Evolutionary conservation across 164 flowering plant genomes (phyloP).

Genomic region (Akebia trifoliata): DNA sequence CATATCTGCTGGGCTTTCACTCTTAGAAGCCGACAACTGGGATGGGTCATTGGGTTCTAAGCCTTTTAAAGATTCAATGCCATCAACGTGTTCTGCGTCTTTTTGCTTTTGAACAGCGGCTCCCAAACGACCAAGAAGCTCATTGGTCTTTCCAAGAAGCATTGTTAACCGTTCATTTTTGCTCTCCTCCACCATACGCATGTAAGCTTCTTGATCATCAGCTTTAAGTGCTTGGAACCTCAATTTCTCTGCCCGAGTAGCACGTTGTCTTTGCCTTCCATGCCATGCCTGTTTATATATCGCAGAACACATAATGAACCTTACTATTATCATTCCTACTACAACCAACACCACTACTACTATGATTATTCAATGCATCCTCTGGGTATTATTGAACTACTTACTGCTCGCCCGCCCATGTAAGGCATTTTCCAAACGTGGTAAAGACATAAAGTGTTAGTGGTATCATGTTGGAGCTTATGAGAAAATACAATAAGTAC

Average conservation of each 20-base stretch:
- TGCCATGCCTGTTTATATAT: slow-evolving; percentile 76
- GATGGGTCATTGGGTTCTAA: slow-evolving; percentile 46
- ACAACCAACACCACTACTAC: no score
- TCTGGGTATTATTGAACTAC: no score
- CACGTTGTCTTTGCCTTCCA: slow-evolving; percentile 95
- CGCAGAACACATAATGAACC: background rate
- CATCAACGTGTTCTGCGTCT: slow-evolving; percentile 62
- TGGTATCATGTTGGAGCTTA: no score
- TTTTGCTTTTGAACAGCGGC: slow-evolving; percentile 97
- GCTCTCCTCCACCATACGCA: slow-evolving; percentile 97
- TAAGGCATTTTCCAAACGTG: no score
- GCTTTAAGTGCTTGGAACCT: slow-evolving; percentile 91
- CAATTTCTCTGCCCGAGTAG: slow-evolving; percentile 80
- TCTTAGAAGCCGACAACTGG: slow-evolving; percentile 41
- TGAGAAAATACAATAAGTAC: no score
- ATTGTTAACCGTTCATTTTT: slow-evolving; percentile 89
- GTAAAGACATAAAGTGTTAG: no score
- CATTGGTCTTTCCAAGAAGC: slow-evolving; percentile 91
- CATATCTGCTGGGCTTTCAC: slow-evolving; percentile 36
- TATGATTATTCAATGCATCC: no score
- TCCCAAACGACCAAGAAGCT: slow-evolving; percentile 80
- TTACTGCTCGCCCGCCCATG: no score
- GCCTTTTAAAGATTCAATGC: slow-evolving; percentile 48
- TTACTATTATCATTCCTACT: no score
- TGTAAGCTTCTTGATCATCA: slow-evolving; percentile 97